Base-by-base conservation (phyloP, 345 rosid genomes). In the Gynandropsis gynandra region DNA sequence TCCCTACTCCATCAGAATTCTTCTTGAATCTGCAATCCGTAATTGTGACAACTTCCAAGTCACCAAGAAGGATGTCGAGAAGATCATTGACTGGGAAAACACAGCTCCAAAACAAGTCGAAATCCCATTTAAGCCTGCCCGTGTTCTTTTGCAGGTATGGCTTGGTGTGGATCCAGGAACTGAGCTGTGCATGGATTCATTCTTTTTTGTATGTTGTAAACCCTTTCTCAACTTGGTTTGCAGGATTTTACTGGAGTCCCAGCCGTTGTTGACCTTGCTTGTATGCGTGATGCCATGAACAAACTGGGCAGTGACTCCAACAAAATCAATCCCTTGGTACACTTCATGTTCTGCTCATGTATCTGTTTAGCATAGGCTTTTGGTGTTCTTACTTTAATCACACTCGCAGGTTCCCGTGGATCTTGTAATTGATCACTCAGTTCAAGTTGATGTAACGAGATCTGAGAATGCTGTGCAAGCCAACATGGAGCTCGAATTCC, bases 161-260 rank as follows among this genome's bases (percentile, higher is more conserved):
- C 18, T 32, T 20, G 19, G 14, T 46, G n/a, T 8, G 5, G 0
- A 7, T 46, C 8, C 10, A 5, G 17, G 4, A 32, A 46, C 9
- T 29, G 24, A 0, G 8, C 36, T 24, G 29, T 24, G 29, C 17
- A 12, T 3, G n/a, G 7, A 1, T n/a, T n/a, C n/a, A n/a, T n/a
- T n/a, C 8, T 57, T 43, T 0, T 52, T 42, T 17, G 35, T 19
- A 4, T 54, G 32, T 7, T 32, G 8, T 39, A 62, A 54, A 51
- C 61, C 18, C 17, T 14, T 37, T 21, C 10, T 19, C 37, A 61
- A 32, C 9, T 64, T 8, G 48, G 44, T 55, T 59, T 35, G 42
- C 79, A 93, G 99, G 99, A 88, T 72, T 88, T 93, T 74, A 93
- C 99, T 55, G 99, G 99, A n/a, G 99, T 93, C 20, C 99, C 99